Base-by-base conservation (phyloP, 192 early-diverging fungal species). In the Gamsiella multidivaricata region DNA sequence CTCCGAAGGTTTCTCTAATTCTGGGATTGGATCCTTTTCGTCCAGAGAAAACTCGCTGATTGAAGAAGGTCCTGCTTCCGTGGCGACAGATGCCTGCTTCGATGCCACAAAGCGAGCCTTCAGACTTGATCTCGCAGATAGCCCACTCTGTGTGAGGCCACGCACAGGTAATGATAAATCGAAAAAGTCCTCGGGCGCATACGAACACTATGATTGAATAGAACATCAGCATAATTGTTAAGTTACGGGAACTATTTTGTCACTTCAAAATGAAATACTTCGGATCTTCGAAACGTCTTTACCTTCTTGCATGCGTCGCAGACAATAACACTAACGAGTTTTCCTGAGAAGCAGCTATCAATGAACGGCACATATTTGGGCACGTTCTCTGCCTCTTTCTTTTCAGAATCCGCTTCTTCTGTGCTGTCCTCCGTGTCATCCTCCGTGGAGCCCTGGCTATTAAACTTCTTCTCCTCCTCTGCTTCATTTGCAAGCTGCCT, bases 341-440 rank as follows among this genome's bases (percentile, higher is more conserved):
- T 76, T 39, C 91, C 92, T 3, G 85, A 85, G 85, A 94, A 94
- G 15, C 88, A 81, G 9, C 69, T 70, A 49, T 93, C 92, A 33
- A 92, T 84, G 57, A 89, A 88, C 36, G 88, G 87, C 5, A 54
- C 39, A 15, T 58, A 73, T 32, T 70, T 70, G 17, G 36, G 42
- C 11, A 28, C 2, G 22, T 45, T n/a, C 33, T 26, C 49, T 18
- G 22, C 46, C 36, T 28, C 22, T 10, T 17, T 54, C 9, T 31
- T 10, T 7, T 55, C 36, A 20, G 17, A n/a, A n/a, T n/a, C n/a
- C n/a, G n/a, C n/a, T n/a, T n/a, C 47, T 54, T 34, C 11, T 46
- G 39, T 43, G 11, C 23, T 11, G 0, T 29, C 71, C 9, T 54
- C 36, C 2, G 26, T 28, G 6, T 45, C 32, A 18, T 41, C n/a